Conservation (phyloP, 495 filamentous ascomycete genomes). For the Penicillium fimorum region DNA sequence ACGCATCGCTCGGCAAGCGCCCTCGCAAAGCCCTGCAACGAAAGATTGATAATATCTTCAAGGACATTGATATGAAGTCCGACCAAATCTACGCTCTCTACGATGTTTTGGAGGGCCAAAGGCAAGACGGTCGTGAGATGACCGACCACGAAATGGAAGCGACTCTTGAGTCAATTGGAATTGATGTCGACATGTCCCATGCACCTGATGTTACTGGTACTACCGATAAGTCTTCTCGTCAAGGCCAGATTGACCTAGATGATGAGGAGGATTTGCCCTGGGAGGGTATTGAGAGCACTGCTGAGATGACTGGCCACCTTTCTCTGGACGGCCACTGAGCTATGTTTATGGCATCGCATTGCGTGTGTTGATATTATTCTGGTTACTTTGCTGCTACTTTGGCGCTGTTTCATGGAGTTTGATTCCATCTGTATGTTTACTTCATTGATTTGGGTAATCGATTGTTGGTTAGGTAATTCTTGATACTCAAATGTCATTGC, state of each 20-base stretch:
- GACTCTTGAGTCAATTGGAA: slow-evolving; percentile 60
- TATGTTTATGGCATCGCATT: slow-evolving; percentile 6
- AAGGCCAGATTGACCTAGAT: slow-evolving; percentile 32
- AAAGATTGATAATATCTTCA: slow-evolving; percentile 63
- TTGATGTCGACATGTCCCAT: slow-evolving; percentile 36
- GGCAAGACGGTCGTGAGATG: slow-evolving; percentile 62
- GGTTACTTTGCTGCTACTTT: slow-evolving; percentile 3
- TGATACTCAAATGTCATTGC: slow-evolving; percentile 10
- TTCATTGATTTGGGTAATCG: slow-evolving; percentile 8
- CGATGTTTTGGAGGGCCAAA: slow-evolving; percentile 85
- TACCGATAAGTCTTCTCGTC: slow-evolving; percentile 33
- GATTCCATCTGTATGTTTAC: slow-evolving; percentile 11
- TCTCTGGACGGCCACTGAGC: slow-evolving; percentile 11
- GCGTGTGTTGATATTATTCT: slow-evolving; percentile 1
- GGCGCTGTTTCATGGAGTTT: slow-evolving; percentile 8
- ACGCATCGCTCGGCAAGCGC: slow-evolving; percentile 66
- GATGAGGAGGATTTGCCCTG: slow-evolving; percentile 49
- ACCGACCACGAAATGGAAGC: slow-evolving; percentile 65
- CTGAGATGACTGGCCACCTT: slow-evolving; percentile 42
- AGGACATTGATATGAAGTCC: slow-evolving; percentile 71
- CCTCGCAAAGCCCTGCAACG: slow-evolving; percentile 62
- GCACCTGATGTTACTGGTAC: slow-evolving; percentile 34
- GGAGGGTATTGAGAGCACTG: slow-evolving; percentile 54
- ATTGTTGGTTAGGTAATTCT: slow-evolving; percentile 8
- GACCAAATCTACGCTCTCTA: slow-evolving; percentile 87